Percentiles rank a stretch among this genome's conserved stretches.
Evolutionary conservation across 2,329 filamentous ascomycete species (phyloP).

Genomic region (Colletotrichum sp.): DNA sequence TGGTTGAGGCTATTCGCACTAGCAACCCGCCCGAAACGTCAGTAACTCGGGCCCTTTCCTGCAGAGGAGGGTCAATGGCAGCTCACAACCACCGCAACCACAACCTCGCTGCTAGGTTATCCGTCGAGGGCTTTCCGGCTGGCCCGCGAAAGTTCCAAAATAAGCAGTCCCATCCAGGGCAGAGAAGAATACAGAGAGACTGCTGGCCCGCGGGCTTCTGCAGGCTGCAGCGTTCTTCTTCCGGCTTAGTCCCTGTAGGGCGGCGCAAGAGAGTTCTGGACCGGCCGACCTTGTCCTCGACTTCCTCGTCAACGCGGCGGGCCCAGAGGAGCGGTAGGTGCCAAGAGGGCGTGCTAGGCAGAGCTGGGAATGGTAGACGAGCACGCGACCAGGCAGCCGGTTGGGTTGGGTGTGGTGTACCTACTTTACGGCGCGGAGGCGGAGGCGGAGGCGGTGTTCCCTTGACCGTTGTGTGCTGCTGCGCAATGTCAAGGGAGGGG

Average conservation of each 20-base stretch:
- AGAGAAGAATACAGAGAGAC: background rate
- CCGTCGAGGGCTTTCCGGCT: background rate
- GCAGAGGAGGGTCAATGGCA: background rate
- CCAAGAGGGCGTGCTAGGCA: background rate
- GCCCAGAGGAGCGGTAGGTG: background rate
- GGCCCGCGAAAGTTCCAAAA: background rate
- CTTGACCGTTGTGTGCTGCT: background rate
- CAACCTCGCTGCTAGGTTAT: background rate
- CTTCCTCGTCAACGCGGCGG: background rate
- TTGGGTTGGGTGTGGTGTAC: background rate
- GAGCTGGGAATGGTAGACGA: background rate
- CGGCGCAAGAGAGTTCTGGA: background rate
- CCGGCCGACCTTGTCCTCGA: background rate
- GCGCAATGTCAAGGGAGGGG: background rate
- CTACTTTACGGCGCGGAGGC: background rate
- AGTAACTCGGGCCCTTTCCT: background rate
- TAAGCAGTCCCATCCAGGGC: background rate
- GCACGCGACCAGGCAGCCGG: conserved; percentile 7
- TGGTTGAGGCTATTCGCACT: conserved; percentile 12
- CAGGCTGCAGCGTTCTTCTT: background rate
- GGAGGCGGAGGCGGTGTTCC: background rate
- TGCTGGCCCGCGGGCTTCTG: background rate
- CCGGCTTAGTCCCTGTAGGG: conserved; percentile 2
- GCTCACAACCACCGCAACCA: background rate
- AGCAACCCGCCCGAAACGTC: background rate